Percentiles rank a stretch among this genome's conserved stretches.
Conservation (phyloP, 2,329 filamentous ascomycete genomes). For the Colletotrichum neosansevieriae region DNA sequence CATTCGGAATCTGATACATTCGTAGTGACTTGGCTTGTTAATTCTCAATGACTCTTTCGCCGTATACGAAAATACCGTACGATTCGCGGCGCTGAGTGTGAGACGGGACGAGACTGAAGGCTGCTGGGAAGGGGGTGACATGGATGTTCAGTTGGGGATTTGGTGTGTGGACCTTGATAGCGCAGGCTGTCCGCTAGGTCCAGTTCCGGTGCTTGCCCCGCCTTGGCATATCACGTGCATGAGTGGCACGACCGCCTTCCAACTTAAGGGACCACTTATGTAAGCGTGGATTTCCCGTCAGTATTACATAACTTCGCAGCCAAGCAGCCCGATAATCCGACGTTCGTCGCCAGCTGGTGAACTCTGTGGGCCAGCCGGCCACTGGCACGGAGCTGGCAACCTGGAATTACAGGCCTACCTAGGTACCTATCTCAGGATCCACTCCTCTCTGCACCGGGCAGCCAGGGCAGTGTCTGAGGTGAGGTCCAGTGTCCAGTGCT, state of each 20-base stretch:
- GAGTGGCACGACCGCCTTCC: not conserved
- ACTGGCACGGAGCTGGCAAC: not conserved
- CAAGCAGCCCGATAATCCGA: conserved; percentile 12
- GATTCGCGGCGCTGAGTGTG: not conserved
- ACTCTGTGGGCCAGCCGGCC: not conserved
- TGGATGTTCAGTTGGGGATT: too few species aligned
- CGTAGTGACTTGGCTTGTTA: not conserved
- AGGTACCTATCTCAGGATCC: too few species aligned
- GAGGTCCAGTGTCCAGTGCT: not conserved
- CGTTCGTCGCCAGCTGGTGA: not conserved
- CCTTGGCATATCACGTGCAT: conserved; percentile 23
- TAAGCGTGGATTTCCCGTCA: not conserved
- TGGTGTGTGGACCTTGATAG: conserved; percentile 4
- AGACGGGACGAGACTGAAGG: not conserved
- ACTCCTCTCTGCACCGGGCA: conserved; percentile 2
- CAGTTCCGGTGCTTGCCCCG: conserved; percentile 13
- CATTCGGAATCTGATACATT: conserved; percentile 1
- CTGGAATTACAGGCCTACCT: conserved; percentile 17
- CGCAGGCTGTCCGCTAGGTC: not conserved
- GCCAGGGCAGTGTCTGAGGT: conserved; percentile 21
- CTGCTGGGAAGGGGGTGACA: not conserved
- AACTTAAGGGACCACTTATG: not conserved
- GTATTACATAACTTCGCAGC: conserved; percentile 7
- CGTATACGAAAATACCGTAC: not conserved
- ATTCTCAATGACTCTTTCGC: not conserved